Conservation (phyloP, 805 yeast genomes). For the Nadsonia fulvescens region DNA sequence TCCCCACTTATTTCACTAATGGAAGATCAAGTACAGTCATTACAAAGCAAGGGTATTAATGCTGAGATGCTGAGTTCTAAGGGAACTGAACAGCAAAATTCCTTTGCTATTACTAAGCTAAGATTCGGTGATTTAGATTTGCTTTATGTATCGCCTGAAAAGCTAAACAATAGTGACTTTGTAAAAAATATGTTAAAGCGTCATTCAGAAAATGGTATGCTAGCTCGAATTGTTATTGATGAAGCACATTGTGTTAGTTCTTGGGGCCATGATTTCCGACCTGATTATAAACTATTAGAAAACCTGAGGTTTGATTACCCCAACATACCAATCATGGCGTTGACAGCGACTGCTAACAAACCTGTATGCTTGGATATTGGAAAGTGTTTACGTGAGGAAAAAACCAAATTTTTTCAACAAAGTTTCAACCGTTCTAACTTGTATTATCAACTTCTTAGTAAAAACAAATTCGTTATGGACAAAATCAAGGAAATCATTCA, state of each 20-base stretch:
- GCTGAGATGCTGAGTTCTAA: constrained; percentile 84
- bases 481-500: constrained; percentile 40
- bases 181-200: constrained; percentile 44
- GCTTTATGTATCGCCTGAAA: constrained; percentile 84
- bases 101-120: constrained; percentile 41
- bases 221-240: constrained; percentile 83
- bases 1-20: constrained; percentile 88
- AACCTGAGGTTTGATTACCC: constrained; percentile 59
- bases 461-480: constrained; percentile 24
- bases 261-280: constrained; percentile 98
- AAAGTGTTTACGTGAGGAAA: constrained; percentile 47
- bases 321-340: constrained; percentile 76
- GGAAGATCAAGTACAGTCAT: constrained; percentile 91
- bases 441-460: constrained; percentile 56
- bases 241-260: constrained; percentile 96
- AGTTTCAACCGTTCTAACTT: constrained; percentile 82
- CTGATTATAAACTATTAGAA: constrained; percentile 73
- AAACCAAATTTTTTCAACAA: constrained; percentile 49
- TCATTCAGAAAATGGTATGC: constrained; percentile 33
- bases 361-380: constrained; percentile 73
- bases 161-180: constrained; percentile 59
- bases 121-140: constrained; percentile 50
- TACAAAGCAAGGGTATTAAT: constrained; percentile 42
- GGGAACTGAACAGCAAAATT: constrained; percentile 43
- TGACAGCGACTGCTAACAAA: constrained; percentile 92